Base-by-base conservation (phyloP, 1,139 yeast genomes). In the Kazachstania sp. region DNA sequence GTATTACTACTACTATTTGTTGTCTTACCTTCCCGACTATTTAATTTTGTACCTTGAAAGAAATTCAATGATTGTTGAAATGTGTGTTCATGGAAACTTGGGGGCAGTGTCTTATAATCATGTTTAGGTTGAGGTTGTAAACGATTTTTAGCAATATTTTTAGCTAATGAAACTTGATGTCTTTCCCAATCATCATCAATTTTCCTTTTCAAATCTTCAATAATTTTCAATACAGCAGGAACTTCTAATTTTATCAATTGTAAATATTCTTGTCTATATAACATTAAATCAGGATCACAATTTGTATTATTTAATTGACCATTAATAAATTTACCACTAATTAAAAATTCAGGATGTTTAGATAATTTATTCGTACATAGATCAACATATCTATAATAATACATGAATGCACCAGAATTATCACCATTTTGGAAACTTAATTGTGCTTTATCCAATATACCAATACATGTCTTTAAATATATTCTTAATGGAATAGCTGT, bases 341-440 rank as follows among this genome's bases (percentile, higher is more conserved):
- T 31, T 13, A 51, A 36, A 19, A 47, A 50, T 38, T 61, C 57
- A 3, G 64, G 61, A 47, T 63, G 67, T n/a, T 44, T 48, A 4
- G 64, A 51, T 39, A 63, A 46, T 47, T 56, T 63, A 45, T 60
- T 57, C 29, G 61, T 58, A 49, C 62, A 57, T 15, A 63, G 51
- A 45, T 63, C 66, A 29, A 62, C 54, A 37, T 63, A 63, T 43
- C 67, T 54, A 41, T 60, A 54, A 41, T 63, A 63, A 31, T 52
- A 53, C 44, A 58, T 45, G 45, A 55, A 63, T 4, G 67, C 53
- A 39, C 53, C 46, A 35, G 54, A 49, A 43, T 50, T 44, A 39
- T 61, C 55, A 16, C 58, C 54, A 9, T 37, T 36, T 46, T 60
- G 60, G 26, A 59, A 57, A 37, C 57, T 53, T 31, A 47, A 46